These are phyloP conservation scores for Coelastrella sp. DNA, from an alignment of 139 green algal species.

Conservation along the genomic window DNA sequence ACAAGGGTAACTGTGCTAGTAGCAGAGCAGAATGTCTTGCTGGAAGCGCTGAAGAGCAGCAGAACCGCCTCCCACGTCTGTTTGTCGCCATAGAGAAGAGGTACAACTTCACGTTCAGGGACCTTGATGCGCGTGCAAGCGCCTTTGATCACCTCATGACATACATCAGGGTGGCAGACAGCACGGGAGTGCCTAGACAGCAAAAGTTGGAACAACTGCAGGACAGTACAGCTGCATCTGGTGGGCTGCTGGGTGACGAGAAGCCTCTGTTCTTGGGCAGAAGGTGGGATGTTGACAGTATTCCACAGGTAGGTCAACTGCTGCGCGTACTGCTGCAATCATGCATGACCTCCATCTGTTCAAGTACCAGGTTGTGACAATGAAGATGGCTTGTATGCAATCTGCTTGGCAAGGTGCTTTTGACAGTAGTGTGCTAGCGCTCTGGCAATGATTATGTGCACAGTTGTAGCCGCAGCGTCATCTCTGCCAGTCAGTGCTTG, in stretches of 20 bases:
- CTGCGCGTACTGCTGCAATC: no score
- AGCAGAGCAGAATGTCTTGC: not conserved
- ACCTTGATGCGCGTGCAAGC: conserved; percentile 13
- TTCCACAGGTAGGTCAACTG: conserved; percentile 24
- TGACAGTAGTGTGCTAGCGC: no score
- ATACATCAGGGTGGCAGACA: not conserved
- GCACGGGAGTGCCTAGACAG: not conserved
- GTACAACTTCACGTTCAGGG: conserved; percentile 48
- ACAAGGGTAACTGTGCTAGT: no score
- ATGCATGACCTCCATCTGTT: no score
- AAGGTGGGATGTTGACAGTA: not conserved
- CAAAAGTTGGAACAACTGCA: not conserved
- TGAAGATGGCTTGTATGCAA: no score
- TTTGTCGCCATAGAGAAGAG: conserved; percentile 49
- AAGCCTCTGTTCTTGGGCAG: conserved; percentile 30
- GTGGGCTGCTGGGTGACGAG: not conserved
- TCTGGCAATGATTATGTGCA: no score
- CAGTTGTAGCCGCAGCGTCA: no score
- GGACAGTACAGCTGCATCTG: not conserved
- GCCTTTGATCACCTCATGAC: conserved; percentile 50
- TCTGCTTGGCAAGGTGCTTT: no score
- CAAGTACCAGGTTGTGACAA: no score
- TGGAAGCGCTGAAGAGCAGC: not conserved
- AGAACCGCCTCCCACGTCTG: not conserved
- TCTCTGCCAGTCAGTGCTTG: no score